Evolutionary conservation across 306 rosid genomes (phyloP).

Genomic region (Quercus glauca): DNA sequence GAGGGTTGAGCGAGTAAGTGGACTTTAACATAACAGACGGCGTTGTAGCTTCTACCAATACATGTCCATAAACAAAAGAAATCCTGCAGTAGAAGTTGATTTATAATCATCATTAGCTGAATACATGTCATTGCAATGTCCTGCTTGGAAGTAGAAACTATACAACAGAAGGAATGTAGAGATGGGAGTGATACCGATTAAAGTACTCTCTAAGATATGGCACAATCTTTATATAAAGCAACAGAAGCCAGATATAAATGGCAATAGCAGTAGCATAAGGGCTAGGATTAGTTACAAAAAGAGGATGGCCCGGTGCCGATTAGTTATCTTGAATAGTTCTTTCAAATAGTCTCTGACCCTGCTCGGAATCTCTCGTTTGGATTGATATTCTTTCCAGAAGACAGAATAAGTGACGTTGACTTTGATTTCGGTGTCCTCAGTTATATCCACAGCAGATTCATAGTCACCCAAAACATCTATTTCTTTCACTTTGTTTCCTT

Average conservation of each 20-base stretch:
- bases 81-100: not conserved
- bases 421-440: not conserved
- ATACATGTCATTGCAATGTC: not conserved
- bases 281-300: no score
- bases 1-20: no score
- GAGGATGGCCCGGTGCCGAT: no score
- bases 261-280: no score
- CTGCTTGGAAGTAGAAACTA: not conserved
- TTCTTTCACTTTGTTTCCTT: not conserved
- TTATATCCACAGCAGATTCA: conserved; percentile 16
- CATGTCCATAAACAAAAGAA: not conserved
- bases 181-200: not conserved
- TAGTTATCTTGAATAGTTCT: no score
- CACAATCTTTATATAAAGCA: not conserved
- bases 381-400: conserved; percentile 4
- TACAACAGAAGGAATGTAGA: not conserved
- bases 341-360: not conserved
- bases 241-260: not conserved
- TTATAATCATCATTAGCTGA: not conserved
- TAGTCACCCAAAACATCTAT: not conserved
- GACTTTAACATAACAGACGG: no score
- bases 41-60: no score
- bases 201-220: conserved; percentile 1
- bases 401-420: conserved; percentile 17
- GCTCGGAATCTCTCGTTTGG: no score